These are phyloP conservation scores for Westerdykella ornata DNA, from an alignment of 2,329 filamentous ascomycete species.

Conservation along the genomic window DNA sequence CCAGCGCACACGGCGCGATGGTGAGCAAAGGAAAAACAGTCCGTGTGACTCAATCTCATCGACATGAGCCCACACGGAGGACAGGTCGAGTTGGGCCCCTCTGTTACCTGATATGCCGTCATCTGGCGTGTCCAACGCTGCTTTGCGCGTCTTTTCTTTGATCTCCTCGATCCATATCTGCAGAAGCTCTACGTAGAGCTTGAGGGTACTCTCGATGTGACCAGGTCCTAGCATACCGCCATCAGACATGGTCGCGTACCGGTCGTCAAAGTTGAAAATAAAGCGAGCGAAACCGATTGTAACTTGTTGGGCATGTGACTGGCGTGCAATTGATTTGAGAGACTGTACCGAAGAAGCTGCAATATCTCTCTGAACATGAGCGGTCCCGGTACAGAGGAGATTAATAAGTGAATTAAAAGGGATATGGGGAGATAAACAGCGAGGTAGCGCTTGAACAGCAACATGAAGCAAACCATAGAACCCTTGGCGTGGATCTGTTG, in stretches of 20 bases:
- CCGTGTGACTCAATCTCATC: constrained; percentile 97
- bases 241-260: constrained; percentile 96
- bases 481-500: constrained; percentile 78
- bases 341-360: constrained; percentile 88
- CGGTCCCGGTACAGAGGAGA: constrained; percentile 89
- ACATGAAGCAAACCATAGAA: constrained; percentile 96
- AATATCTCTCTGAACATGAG: constrained; percentile 88
- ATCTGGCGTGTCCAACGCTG: constrained; percentile 53
- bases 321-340: constrained; percentile 87
- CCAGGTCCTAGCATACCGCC: constrained; percentile 90
- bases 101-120: constrained; percentile 64
- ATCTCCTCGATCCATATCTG: constrained; percentile 99
- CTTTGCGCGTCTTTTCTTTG: constrained; percentile 72
- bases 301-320: constrained; percentile 88
- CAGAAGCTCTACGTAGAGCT: constrained; percentile 85
- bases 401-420: constrained; percentile 93
- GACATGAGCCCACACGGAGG: constrained; percentile 83
- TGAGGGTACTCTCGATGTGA: constrained; percentile 90
- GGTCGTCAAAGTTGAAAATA: constrained; percentile 97
- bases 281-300: constrained; percentile 95
- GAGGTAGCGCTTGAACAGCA: constrained; percentile 86
- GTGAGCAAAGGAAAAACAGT: constrained; percentile 93
- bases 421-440: constrained; percentile 86
- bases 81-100: constrained; percentile 73
- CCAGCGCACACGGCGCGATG: constrained; percentile 79